A percentile compares a stretch with the other conserved stretches of the same genome.
Conservation (phyloP, 2,329 filamentous ascomycete genomes). For the Ceratocystiopsis minuta region DNA sequence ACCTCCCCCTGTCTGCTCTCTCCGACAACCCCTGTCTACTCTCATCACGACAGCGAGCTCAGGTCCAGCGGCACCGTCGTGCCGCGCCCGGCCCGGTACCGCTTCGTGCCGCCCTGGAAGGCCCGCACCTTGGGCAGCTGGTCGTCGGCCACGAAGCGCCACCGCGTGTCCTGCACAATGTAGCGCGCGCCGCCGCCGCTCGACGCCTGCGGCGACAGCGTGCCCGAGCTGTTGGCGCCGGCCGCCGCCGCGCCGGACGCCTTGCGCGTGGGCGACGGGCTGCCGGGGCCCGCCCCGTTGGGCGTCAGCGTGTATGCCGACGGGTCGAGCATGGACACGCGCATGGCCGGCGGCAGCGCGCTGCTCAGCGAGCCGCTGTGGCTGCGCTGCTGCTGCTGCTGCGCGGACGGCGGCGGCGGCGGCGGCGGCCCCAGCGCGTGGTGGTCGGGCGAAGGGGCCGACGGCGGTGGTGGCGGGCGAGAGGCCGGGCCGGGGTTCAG, state of each 20-base stretch:
- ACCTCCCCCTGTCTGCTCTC: too few species aligned
- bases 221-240: conserved; percentile 10
- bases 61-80: conserved; percentile 89
- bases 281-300: conserved; percentile 31
- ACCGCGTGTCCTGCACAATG: conserved; percentile 59
- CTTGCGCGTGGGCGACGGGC: conserved; percentile 25
- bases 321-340: conserved; percentile 50
- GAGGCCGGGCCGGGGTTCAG: conserved; percentile 14
- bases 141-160: conserved; percentile 71
- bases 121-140: conserved; percentile 71
- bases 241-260: conserved; percentile 4
- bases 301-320: conserved; percentile 55
- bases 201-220: conserved; percentile 9
- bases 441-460: not conserved
- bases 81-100: conserved; percentile 77
- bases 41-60: conserved; percentile 18
- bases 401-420: conserved; percentile 13
- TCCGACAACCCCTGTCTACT: not conserved
- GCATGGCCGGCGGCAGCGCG: conserved; percentile 19
- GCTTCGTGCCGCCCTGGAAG: conserved; percentile 55
- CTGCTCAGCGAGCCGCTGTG: conserved; percentile 12
- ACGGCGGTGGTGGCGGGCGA: conserved; percentile 14
- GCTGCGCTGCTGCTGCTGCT: conserved; percentile 14
- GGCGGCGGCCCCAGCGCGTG: conserved; percentile 20
- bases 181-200: conserved; percentile 22